Base-by-base conservation (phyloP, 2,329 filamentous ascomycete species). In the Calonectria fujianensis region DNA sequence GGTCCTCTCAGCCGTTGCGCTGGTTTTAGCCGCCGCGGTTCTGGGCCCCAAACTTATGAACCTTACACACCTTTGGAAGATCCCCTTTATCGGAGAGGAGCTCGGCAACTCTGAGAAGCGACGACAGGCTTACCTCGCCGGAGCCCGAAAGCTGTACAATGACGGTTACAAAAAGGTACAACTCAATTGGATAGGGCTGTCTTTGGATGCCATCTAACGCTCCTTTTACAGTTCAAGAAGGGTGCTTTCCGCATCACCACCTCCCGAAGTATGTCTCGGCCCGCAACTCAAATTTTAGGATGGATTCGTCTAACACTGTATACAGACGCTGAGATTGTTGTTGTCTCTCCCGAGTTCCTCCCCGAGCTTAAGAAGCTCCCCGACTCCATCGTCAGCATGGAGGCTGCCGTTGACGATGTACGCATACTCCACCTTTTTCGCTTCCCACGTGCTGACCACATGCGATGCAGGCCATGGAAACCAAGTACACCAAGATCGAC, bases 401-500 rank as follows among this genome's bases (percentile, higher is more conserved):
- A 74, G 1, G 75, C 76, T 16, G 76, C 75, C 0, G 75, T 78
- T 8, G 74, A 78, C 11, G 76, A 77, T 37, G 76, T 76, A 68
- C 18, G 70, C 14, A 18, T 37, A 14, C 39, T 31, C 18, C 18
- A 45, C 10, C 51, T 29, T 31, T 27, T 50, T 61, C 48, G 41
- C 51, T 67, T 64, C 50, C 20, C 39, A 31, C 67, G 57, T 8
- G 69, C 65, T 31, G 54, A 59, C 51, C 57, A 18, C 24, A n/a
- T 59, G 16, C 20, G 20, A n/a, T 59, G 5, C 45, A 85, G 80
- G 70, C 68, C 2, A 80, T 85, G 80, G 80, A 84, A 27, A 51
- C 79, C 10, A 83, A 84, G 72, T 85, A 86, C 76, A 85, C 83
- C n/a, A 77, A 79, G 39, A 68, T 85, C 24, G 63, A 79, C 0